phyloP scores from a whole-genome alignment of 139 green algal species.

The Chlorella sp. region DNA sequence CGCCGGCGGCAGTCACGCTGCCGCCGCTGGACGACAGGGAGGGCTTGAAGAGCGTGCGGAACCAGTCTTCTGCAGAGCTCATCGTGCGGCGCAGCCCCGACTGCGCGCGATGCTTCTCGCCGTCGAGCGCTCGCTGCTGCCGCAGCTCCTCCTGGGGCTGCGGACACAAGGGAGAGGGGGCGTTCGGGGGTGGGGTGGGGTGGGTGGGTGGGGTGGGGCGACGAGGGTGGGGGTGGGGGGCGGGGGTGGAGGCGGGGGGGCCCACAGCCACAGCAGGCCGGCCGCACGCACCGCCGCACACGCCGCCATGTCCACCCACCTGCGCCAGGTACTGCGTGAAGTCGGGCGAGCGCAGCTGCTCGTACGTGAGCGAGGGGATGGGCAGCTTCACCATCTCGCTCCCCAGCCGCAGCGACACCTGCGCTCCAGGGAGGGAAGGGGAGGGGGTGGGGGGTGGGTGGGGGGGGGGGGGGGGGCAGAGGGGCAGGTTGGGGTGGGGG shows the following conservation, averaged over 20 bases:
- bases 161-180: too few relatives aligned
- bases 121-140: slow-evolving; percentile 8
- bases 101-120: slow-evolving; percentile 20
- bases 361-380: slow-evolving; percentile 33
- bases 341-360: slow-evolving; percentile 39
- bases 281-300: too few relatives aligned
- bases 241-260: too few relatives aligned
- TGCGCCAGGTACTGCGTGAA: slow-evolving; percentile 30
- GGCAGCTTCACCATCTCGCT: slow-evolving; percentile 34
- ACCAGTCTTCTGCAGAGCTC: slow-evolving; percentile 46
- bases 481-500: background rate
- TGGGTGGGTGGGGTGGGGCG: too few relatives aligned
- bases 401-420: slow-evolving; percentile 34
- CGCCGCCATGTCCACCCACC: too few relatives aligned
- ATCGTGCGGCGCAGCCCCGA: slow-evolving; percentile 42
- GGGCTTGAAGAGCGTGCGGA: slow-evolving; percentile 35
- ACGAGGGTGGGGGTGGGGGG: too few relatives aligned
- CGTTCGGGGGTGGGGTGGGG: too few relatives aligned
- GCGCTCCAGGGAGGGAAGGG: background rate
- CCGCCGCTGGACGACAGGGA: background rate
- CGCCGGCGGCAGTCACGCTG: background rate
- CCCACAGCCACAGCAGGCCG: too few relatives aligned
- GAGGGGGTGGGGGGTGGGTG: background rate
- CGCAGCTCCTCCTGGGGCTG: too few relatives aligned
- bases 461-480: background rate